These are phyloP conservation scores for Leccinum ochraceum DNA, from an alignment of 768 basidiomycete species.

Conservation along the genomic window DNA sequence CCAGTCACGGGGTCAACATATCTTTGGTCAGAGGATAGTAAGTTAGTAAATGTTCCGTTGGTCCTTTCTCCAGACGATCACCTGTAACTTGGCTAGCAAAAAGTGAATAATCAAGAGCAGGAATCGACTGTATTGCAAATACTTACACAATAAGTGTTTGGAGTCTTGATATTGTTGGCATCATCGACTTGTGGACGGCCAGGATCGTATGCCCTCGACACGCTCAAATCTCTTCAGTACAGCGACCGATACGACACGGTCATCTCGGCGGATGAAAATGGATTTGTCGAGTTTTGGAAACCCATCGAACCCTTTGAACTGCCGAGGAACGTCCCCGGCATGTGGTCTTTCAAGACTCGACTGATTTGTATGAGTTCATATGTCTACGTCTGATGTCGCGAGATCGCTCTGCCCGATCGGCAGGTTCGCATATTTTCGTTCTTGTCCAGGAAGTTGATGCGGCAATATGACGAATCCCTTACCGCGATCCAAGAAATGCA, in stretches of 20 bases:
- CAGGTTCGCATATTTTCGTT: slow-evolving; percentile 94
- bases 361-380: slow-evolving; percentile 96
- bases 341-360: slow-evolving; percentile 92
- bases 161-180: no score
- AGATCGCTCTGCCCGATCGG: slow-evolving; percentile 64
- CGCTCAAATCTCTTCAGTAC: slow-evolving; percentile 57
- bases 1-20: slow-evolving; percentile 50
- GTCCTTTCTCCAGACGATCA: no score
- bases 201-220: no score
- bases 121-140: slow-evolving; percentile 19
- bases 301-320: slow-evolving; percentile 85
- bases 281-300: slow-evolving; percentile 97
- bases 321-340: slow-evolving; percentile 71
- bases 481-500: slow-evolving; percentile 97
- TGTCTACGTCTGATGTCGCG: slow-evolving; percentile 6
- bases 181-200: no score
- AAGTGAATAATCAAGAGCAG: no score
- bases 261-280: slow-evolving; percentile 90
- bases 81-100: no score
- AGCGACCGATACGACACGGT: slow-evolving; percentile 89
- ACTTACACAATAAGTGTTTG: no score
- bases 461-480: slow-evolving; percentile 95
- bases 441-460: slow-evolving; percentile 81
- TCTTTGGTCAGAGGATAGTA: slow-evolving; percentile 32
- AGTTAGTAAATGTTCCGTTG: no score